Conservation (phyloP, 1,139 yeast genomes). For the Suhomyces choctaworum region DNA sequence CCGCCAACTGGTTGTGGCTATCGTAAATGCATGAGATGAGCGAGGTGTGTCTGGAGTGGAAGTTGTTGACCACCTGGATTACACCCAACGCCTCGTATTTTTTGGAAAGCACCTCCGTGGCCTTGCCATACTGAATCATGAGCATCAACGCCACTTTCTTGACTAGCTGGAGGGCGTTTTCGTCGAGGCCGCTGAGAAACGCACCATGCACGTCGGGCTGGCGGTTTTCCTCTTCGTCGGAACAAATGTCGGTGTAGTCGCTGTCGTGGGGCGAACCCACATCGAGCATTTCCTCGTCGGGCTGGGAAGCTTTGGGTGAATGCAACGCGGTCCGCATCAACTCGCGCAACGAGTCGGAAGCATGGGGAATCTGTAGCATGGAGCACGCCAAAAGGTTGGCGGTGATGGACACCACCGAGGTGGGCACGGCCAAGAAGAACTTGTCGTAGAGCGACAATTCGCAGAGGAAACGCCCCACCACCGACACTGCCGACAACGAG, state of each 20-base stretch:
- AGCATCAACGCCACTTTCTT: constrained; percentile 49
- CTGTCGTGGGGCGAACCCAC: constrained; percentile 15
- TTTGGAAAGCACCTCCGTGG: constrained; percentile 56
- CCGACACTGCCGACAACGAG: constrained; percentile 51
- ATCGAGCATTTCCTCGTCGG: constrained; percentile 12
- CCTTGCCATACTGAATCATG: constrained; percentile 44
- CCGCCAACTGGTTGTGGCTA: constrained; percentile 21
- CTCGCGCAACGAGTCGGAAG: constrained; percentile 30
- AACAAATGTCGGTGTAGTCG: constrained; percentile 17
- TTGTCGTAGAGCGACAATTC: constrained; percentile 77
- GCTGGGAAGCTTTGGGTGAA: constrained; percentile 7
- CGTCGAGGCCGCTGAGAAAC: constrained; percentile 53
- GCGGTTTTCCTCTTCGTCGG: constrained; percentile 34
- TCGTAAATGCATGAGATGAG: constrained; percentile 30
- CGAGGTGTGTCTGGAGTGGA: constrained; percentile 28
- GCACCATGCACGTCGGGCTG: constrained; percentile 49
- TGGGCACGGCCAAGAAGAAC: constrained; percentile 58
- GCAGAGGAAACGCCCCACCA: constrained; percentile 66
- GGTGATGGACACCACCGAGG: constrained; percentile 66
- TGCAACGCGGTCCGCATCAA: constrained; percentile 20
- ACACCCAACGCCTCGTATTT: constrained; percentile 52
- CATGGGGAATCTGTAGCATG: constrained; percentile 50
- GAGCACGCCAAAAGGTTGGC: constrained; percentile 74
- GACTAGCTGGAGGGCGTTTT: constrained; percentile 39
- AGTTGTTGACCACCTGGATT: constrained; percentile 39